Conservation (phyloP, 768 basidiomycete species). For the Termitomyces heimii region DNA sequence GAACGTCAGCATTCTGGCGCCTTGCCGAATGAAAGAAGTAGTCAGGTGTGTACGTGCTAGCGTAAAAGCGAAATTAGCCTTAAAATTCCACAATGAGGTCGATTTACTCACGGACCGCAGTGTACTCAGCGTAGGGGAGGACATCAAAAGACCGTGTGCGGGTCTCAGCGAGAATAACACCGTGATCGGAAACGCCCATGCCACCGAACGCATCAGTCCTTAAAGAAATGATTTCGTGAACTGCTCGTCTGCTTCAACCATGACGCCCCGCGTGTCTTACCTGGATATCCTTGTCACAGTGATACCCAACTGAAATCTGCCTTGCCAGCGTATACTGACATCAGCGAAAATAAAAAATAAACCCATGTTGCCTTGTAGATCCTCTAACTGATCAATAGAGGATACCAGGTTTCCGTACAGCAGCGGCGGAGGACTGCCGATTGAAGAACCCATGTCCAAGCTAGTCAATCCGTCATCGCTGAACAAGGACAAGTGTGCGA, state of each 20-base stretch:
- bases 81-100: slow-evolving; percentile 8
- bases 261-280: slow-evolving; percentile 35
- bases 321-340: slow-evolving; percentile 76
- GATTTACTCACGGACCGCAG: slow-evolving; percentile 64
- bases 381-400: slow-evolving; percentile 72
- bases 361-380: slow-evolving; percentile 76
- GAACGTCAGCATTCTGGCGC: slow-evolving; percentile 43
- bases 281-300: slow-evolving; percentile 69
- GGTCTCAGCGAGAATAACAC: slow-evolving; percentile 64
- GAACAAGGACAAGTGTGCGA: slow-evolving; percentile 76
- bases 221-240: slow-evolving; percentile 14
- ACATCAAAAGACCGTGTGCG: slow-evolving; percentile 77
- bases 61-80: slow-evolving; percentile 9
- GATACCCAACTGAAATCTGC: slow-evolving; percentile 70
- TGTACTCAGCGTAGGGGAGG: slow-evolving; percentile 64
- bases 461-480: slow-evolving; percentile 59
- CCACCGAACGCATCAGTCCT: slow-evolving; percentile 44
- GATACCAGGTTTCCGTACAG: slow-evolving; percentile 86
- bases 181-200: slow-evolving; percentile 50
- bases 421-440: slow-evolving; percentile 48
- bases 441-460: slow-evolving; percentile 60
- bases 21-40: slow-evolving; percentile 48
- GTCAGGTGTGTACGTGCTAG: slow-evolving; percentile 45
- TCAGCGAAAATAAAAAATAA: slow-evolving; percentile 89
- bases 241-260: slow-evolving; percentile 13